Evolutionary conservation across 2,329 filamentous ascomycete species (phyloP).

Genomic region (Calonectria naviculata): DNA sequence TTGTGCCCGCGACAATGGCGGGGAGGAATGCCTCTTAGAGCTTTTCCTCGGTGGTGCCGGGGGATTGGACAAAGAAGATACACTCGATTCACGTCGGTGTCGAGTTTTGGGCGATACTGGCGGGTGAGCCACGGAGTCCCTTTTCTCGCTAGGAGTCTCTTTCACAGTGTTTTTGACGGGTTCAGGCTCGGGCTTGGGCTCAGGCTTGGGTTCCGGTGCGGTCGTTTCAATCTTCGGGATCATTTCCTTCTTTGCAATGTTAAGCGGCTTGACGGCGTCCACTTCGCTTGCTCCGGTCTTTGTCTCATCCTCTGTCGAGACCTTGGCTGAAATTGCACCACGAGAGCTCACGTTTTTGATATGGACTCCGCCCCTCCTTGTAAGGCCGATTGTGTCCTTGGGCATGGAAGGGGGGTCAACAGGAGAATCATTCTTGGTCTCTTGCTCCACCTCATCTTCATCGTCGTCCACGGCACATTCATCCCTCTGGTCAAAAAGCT

Average conservation of each 20-base stretch:
- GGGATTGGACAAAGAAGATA: conserved; percentile 20
- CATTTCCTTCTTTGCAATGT: background rate
- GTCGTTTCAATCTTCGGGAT: background rate
- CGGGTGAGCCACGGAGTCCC: conserved; percentile 14
- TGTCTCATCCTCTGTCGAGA: background rate
- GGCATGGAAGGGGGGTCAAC: conserved; percentile 26
- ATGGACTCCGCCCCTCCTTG: conserved; percentile 33
- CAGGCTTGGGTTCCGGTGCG: background rate
- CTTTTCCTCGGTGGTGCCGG: conserved; percentile 37
- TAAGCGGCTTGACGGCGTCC: conserved; percentile 1
- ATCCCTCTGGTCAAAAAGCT: conserved; percentile 18
- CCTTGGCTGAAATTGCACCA: background rate
- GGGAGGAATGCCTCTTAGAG: conserved; percentile 37
- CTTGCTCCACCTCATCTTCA: conserved; percentile 32
- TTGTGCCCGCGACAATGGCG: conserved; percentile 26
- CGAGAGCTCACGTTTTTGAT: conserved; percentile 24
- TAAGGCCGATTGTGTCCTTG: conserved; percentile 33
- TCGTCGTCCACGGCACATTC: conserved; percentile 38
- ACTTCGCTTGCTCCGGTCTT: background rate
- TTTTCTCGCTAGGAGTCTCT: background rate
- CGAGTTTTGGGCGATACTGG: conserved; percentile 21
- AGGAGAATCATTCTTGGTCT: conserved; percentile 9
- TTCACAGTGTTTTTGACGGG: too few species aligned
- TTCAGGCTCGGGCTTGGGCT: too few species aligned
- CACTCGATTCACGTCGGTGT: conserved; percentile 23